phyloP scores from a whole-genome alignment of 495 filamentous ascomycete genomes.

The Trichoderma orchidacearum region DNA sequence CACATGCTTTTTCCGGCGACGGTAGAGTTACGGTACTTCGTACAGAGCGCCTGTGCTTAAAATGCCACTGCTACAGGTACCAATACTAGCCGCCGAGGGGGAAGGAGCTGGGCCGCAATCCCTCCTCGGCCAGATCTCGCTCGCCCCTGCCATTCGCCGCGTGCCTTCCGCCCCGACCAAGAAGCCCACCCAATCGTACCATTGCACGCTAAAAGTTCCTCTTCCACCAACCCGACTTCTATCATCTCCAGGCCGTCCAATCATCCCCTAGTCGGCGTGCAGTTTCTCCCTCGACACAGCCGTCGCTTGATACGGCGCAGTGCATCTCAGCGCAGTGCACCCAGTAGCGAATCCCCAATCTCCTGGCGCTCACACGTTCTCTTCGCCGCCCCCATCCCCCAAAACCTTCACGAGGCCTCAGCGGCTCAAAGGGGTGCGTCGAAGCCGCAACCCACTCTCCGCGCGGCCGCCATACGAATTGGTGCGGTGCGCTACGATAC shows the following conservation, averaged over 20 bases:
- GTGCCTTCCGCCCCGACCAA: not conserved
- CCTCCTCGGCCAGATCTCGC: not conserved
- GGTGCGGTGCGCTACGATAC: not conserved
- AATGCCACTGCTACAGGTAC: too few relatives aligned
- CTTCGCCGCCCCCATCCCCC: not conserved
- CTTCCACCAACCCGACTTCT: not conserved
- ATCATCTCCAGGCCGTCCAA: not conserved
- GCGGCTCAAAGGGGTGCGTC: not conserved
- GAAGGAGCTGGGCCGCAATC: constrained; percentile 1
- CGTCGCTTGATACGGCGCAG: not conserved
- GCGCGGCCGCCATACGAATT: not conserved
- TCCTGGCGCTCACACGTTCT: not conserved
- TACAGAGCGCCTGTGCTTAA: too few relatives aligned
- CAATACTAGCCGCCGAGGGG: constrained; percentile 7
- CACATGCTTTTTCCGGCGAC: too few relatives aligned
- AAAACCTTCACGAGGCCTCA: not conserved
- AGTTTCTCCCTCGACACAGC: not conserved
- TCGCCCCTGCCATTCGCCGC: not conserved
- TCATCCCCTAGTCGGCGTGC: not conserved
- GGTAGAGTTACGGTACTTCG: too few relatives aligned
- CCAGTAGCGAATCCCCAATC: too few relatives aligned
- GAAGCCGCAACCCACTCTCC: not conserved
- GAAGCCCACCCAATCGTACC: not conserved
- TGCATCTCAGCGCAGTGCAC: not conserved
- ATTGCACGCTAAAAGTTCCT: not conserved